phyloP scores from a whole-genome alignment of 2,329 filamentous ascomycete species.

The Teratosphaeria zuluensis region DNA sequence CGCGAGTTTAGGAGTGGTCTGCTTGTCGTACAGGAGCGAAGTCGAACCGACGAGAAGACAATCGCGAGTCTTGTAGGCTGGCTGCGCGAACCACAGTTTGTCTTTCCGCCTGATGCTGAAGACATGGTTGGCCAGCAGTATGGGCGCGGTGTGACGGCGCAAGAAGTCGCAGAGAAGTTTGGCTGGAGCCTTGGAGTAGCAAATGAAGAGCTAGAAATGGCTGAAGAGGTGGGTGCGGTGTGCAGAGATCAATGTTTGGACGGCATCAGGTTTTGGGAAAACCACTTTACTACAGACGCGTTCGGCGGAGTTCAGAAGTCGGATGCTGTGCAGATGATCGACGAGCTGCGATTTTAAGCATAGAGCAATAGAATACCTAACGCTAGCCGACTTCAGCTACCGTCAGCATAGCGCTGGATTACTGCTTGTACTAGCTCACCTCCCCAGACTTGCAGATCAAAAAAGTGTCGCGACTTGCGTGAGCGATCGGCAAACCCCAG shows the following conservation, averaged over 20 bases:
- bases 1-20: conserved; percentile 86
- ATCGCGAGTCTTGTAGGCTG: conserved; percentile 66
- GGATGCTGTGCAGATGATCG: conserved; percentile 3
- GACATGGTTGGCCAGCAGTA: conserved; percentile 69
- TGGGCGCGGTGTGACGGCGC: conserved; percentile 78
- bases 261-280: conserved; percentile 88
- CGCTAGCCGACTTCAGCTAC: too few species aligned
- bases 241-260: conserved; percentile 90
- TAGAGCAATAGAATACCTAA: neutral
- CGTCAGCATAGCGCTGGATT: too few species aligned
- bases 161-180: conserved; percentile 80
- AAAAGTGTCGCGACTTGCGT: too few species aligned
- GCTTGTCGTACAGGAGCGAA: conserved; percentile 82
- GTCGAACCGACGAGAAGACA: conserved; percentile 85
- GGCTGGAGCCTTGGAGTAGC: conserved; percentile 97
- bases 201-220: conserved; percentile 93
- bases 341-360: conserved; percentile 1
- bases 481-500: too few species aligned
- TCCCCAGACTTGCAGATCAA: too few species aligned
- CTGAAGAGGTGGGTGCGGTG: conserved; percentile 76
- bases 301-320: neutral
- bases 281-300: conserved; percentile 31
- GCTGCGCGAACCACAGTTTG: conserved; percentile 49
- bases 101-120: conserved; percentile 36
- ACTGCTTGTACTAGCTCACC: too few species aligned